These are phyloP conservation scores for Diospyros lotus DNA, from an alignment of 148 eudicot species.

Conservation along the genomic window DNA sequence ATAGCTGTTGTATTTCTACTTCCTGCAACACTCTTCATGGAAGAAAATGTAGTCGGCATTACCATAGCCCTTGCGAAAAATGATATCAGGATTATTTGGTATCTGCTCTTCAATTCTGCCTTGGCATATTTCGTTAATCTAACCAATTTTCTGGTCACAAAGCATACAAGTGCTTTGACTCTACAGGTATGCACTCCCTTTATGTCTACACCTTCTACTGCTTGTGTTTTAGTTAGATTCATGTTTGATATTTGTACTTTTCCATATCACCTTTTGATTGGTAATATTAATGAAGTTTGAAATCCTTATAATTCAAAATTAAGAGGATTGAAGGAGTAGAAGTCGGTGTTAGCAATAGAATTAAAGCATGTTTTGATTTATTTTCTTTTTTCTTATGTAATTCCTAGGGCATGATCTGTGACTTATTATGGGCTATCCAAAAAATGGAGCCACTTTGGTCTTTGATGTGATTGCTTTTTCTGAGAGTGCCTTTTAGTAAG, in stretches of 20 bases:
- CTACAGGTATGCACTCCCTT: conserved; percentile 28
- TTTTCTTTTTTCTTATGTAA: background rate
- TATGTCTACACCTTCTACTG: background rate
- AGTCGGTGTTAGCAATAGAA: background rate
- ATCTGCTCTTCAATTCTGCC: conserved; percentile 37
- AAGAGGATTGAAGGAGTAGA: background rate
- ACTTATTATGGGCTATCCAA: background rate
- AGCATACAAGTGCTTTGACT: conserved; percentile 45
- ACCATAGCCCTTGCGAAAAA: conserved; percentile 36
- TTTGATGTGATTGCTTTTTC: too few species aligned
- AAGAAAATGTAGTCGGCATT: conserved; percentile 37
- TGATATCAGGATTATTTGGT: conserved; percentile 33
- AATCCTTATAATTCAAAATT: too few species aligned
- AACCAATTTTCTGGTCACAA: conserved; percentile 45
- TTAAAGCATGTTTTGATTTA: background rate
- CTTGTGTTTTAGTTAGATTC: background rate
- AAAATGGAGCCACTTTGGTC: too few species aligned
- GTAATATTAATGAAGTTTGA: background rate
- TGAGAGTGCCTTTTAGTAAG: too few species aligned
- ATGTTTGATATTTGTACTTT: background rate
- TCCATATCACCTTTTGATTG: background rate
- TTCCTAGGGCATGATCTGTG: background rate
- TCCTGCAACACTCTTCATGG: conserved; percentile 40
- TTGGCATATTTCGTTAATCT: conserved; percentile 42
- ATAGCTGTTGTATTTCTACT: conserved; percentile 42